These are phyloP conservation scores for Xylariaceae sp. DNA, from an alignment of 2,329 filamentous ascomycete species.

Conservation along the genomic window DNA sequence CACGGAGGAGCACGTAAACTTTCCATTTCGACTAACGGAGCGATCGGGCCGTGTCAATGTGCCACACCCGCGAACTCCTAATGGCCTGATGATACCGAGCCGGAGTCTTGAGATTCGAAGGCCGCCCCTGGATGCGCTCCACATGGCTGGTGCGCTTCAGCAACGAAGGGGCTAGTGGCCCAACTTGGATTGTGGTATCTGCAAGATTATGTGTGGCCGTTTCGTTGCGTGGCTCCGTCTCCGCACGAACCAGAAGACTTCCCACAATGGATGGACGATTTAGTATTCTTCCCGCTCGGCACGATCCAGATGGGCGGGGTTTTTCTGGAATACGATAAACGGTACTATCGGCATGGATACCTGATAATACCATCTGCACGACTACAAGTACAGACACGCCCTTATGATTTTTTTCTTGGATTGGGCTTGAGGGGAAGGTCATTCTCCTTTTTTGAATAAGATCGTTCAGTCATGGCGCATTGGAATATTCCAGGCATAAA, in stretches of 20 bases:
- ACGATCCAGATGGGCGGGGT: not conserved
- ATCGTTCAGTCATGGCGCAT: no score
- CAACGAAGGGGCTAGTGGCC: slow-evolving; percentile 26
- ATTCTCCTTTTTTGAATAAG: not conserved
- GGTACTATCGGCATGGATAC: not conserved
- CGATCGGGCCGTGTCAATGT: slow-evolving; percentile 53
- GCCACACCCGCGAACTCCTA: slow-evolving; percentile 51
- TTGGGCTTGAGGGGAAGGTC: not conserved
- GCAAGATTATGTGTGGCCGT: not conserved
- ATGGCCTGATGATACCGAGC: slow-evolving; percentile 48
- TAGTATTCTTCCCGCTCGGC: not conserved
- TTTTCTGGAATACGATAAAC: not conserved
- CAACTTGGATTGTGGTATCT: slow-evolving; percentile 10
- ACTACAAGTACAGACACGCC: not conserved
- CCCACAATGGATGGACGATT: not conserved
- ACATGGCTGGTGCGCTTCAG: slow-evolving; percentile 27
- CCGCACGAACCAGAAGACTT: not conserved
- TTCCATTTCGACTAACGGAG: slow-evolving; percentile 40
- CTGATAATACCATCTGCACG: not conserved
- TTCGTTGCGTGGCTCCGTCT: not conserved
- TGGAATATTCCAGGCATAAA: no score
- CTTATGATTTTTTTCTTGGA: not conserved
- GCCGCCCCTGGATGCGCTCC: slow-evolving; percentile 31
- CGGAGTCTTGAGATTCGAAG: slow-evolving; percentile 52
- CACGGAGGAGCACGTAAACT: slow-evolving; percentile 27